phyloP scores from a whole-genome alignment of 441 rosid genomes.

The Rhodomyrtus psidioides region DNA sequence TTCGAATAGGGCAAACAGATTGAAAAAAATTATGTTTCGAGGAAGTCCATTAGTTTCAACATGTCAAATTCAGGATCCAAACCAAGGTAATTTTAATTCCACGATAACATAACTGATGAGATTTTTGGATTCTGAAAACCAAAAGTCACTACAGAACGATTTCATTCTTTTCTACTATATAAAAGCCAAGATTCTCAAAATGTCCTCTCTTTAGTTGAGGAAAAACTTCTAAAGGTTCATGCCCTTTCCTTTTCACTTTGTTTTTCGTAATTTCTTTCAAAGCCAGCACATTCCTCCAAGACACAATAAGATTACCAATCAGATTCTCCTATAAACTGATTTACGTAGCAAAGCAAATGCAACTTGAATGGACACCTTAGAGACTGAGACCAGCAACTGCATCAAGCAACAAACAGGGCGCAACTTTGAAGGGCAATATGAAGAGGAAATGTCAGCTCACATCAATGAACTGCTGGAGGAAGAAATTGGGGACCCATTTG shows the following conservation, averaged over 20 bases:
- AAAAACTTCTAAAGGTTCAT: not conserved
- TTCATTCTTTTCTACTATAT: not conserved
- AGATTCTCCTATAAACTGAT: not conserved
- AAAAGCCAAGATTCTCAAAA: not conserved
- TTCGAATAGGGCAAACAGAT: not conserved
- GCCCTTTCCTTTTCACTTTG: not conserved
- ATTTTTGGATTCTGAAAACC: not conserved
- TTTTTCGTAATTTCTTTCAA: not conserved
- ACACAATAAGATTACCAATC: not conserved
- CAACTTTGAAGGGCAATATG: not conserved
- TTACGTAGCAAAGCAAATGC: not conserved
- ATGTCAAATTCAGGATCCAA: not conserved
- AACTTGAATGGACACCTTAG: not conserved
- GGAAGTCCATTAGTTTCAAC: not conserved
- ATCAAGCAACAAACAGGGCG: not conserved
- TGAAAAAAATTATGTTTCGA: not conserved
- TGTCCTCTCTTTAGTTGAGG: not conserved
- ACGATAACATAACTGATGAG: not conserved
- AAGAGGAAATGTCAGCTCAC: conserved; percentile 22
- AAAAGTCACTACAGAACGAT: not conserved
- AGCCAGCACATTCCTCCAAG: not conserved
- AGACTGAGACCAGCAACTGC: not conserved
- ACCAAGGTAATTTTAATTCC: not conserved
- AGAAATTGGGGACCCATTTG: conserved; percentile 39
- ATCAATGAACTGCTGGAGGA: conserved; percentile 41